Evolutionary conservation across 2,329 filamentous ascomycete genomes (phyloP).

Genomic region (Fusarium camptoceras): DNA sequence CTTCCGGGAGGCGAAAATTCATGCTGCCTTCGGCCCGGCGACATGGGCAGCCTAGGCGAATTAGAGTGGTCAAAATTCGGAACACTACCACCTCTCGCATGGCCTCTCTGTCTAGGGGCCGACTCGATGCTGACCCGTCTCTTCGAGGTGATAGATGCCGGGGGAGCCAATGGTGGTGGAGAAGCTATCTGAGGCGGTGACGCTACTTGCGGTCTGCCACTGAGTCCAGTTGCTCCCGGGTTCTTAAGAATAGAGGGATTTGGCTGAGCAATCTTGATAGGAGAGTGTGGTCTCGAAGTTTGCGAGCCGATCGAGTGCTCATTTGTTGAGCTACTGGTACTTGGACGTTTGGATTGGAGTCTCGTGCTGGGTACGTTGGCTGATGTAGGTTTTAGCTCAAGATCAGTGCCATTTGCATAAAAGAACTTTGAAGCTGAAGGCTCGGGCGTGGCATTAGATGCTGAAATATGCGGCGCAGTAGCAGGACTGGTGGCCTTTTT

Average conservation of each 20-base stretch:
- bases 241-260: constrained; percentile 40
- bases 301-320: constrained; percentile 37
- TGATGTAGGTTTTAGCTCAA: constrained; percentile 60
- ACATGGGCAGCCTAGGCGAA: constrained; percentile 51
- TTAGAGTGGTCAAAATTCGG: constrained; percentile 53
- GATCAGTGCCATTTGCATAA: constrained; percentile 73
- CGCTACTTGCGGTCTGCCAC: constrained; percentile 48
- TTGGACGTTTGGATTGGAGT: constrained; percentile 55
- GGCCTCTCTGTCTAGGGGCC: constrained; percentile 51
- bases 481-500: constrained; percentile 52
- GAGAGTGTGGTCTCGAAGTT: constrained; percentile 62
- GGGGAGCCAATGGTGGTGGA: constrained; percentile 53
- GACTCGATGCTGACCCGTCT: constrained; percentile 59
- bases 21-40: constrained; percentile 48
- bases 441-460: constrained; percentile 53
- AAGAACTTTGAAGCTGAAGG: constrained; percentile 73
- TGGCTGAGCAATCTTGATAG: constrained; percentile 56
- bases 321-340: constrained; percentile 47
- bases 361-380: constrained; percentile 60
- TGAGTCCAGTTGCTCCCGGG: constrained; percentile 28
- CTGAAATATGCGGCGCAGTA: constrained; percentile 50
- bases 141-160: constrained; percentile 48
- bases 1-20: constrained; percentile 54
- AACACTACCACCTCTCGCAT: constrained; percentile 57
- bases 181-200: constrained; percentile 54